phyloP scores from a whole-genome alignment of 169 alveolate species.

The Cryptosporidium bovis region DNA sequence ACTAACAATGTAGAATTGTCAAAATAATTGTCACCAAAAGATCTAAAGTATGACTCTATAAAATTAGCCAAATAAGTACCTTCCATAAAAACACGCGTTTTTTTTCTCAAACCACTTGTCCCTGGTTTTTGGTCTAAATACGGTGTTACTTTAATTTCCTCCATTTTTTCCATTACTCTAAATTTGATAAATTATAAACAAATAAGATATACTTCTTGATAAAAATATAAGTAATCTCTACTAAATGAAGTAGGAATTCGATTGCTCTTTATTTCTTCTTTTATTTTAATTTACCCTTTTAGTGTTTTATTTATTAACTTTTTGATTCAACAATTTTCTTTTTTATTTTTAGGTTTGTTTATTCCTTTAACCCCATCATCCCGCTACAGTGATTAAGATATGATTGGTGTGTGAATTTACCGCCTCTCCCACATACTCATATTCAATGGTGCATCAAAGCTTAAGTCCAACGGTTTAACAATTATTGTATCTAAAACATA shows the following conservation, averaged over 20 bases:
- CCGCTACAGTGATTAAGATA: background rate
- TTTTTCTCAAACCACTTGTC: constrained; percentile 91
- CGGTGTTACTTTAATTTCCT: constrained; percentile 83
- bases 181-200: no score
- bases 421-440: background rate
- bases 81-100: constrained; percentile 83
- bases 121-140: constrained; percentile 90
- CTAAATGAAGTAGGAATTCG: no score
- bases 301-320: no score
- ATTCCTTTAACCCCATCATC: background rate
- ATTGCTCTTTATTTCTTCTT: no score
- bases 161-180: constrained; percentile 44
- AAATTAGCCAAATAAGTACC: constrained; percentile 87
- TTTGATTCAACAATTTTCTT: no score
- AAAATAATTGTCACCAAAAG: constrained; percentile 82
- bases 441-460: no score
- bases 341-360: no score
- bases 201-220: no score
- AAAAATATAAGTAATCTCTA: no score
- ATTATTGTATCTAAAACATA: no score
- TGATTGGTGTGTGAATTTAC: background rate
- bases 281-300: no score
- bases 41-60: constrained; percentile 84
- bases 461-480: no score
- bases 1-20: constrained; percentile 85